Evolutionary conservation across 805 yeast species (phyloP), one percentile per base, ranked within the genome.

Genomic region (Metschnikowia reukaufii): DNA sequence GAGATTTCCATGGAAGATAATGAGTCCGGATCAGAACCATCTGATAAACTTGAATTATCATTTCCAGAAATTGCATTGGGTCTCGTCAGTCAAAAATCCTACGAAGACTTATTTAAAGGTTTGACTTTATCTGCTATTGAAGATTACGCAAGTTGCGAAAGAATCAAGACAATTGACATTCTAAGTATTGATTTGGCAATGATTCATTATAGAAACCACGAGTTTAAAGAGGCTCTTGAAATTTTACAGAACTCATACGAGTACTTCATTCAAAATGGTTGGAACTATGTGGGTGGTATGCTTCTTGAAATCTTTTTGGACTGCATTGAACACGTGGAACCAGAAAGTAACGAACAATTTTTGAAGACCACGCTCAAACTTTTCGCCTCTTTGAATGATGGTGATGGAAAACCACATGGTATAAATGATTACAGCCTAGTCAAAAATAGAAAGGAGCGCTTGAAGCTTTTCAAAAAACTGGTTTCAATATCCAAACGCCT

Each of bases 121-220:
- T 62, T 81, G 15, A 87, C 96, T 0, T 80, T 79, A 45, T 64
- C 69, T 0, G 78, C 84, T 0, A 78, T 83, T 15, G 66, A 68
- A 15, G 78, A 78, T 37, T 85, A 78, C 52, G 73, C 77, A 4
- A 52, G 61, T 0, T 77, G 86, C 2, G 64, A 62, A 13, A 73
- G 88, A 47, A 76, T 81, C 13, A 76, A 92, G 51, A 76, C 88
- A 0, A 83, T 86, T 6, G 91, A 87, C 57, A 72, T 84, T 4
- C 70, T 94, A 13, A 82, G 91, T 1, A 79, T 88, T 6, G 97
- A 92, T 52, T 74, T 89, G 44, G 96, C 96, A 0, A 60, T 86
- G 9, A 64, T 89, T 15, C 82, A 84, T 49, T 83, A 79, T 60
- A 81, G 79, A 53, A 67, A 72, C 25, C 66, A 76, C 3, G 74